Evolutionary conservation across 1,139 yeast species (phyloP), one percentile per base, ranked within the genome.

Genomic region (Magnusiomyces starmeri): DNA sequence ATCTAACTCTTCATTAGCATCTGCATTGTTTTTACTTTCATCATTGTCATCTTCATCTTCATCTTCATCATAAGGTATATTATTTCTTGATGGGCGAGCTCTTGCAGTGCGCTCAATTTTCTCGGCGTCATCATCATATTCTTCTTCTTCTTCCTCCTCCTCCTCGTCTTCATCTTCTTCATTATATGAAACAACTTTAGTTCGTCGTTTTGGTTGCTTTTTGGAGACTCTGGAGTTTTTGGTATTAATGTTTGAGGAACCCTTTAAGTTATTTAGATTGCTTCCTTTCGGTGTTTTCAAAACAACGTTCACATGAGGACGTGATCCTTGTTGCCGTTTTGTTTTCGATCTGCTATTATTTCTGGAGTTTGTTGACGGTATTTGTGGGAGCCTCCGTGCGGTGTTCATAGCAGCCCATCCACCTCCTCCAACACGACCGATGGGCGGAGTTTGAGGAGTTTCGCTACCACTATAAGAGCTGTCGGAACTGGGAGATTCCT

Each of bases 131-230:
- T 51, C 59, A 10, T 57, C 62, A 2, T 10, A 21, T 8, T 22
- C 29, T 21, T 53, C 51, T 12, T 54, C 63, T 2, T 51, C 57
- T 7, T 51, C 58, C 2, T 55, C 56, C 9, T 50, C 57, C 20
- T 39, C 53, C 18, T 43, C 49, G 54, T 61, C 47, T 27, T 55
- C 51, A 14, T 43, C 45, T 25, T 43, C 34, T 16, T 24, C 45
- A n/a, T 43, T 48, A 53, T 51, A 24, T 21, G 46, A 16, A 16
- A 46, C 35, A 12, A 39, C 20, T 26, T 48, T 29, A 14, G 51
- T 39, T 51, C 56, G 21, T 48, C 56, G 27, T 48, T 53, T 20
- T 48, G 24, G 48, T 3, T 48, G 51, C 18, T 41, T 46, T 20
- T 14, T 27, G 34, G n/a, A n/a, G n/a, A n/a, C n/a, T n/a, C n/a